Evolutionary conservation across 2,329 filamentous ascomycete species (phyloP).

Genomic region (Zymoseptoria passerinii): DNA sequence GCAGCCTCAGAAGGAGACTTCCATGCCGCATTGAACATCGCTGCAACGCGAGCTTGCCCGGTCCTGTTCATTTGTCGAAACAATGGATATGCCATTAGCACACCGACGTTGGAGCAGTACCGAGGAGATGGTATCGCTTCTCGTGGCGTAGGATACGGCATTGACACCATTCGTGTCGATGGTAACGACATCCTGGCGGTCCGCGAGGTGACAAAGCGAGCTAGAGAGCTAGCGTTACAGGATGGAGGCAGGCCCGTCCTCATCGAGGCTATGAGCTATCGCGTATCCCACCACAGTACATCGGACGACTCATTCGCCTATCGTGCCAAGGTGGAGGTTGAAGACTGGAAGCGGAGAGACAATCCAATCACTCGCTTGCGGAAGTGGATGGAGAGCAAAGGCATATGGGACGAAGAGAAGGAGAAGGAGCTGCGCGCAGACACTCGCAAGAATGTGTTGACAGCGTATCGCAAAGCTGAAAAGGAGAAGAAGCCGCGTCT

Average conservation of each 20-base stretch:
- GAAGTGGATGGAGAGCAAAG: constrained; percentile 81
- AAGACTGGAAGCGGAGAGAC: constrained; percentile 85
- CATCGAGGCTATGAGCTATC: constrained; percentile 94
- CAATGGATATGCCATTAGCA: constrained; percentile 87
- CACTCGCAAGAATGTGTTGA: constrained; percentile 66
- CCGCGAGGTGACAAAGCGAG: constrained; percentile 67
- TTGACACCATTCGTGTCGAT: constrained; percentile 83
- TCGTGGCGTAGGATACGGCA: constrained; percentile 82
- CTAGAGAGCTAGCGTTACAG: constrained; percentile 67
- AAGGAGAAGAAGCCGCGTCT: constrained; percentile 70
- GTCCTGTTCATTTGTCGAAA: constrained; percentile 87
- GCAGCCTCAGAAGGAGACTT: constrained; percentile 88
- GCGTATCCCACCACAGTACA: constrained; percentile 95
- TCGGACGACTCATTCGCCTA: constrained; percentile 97
- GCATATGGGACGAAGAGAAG: constrained; percentile 74
- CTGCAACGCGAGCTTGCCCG: constrained; percentile 78
- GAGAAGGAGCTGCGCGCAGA: constrained; percentile 64
- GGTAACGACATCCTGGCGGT: constrained; percentile 94
- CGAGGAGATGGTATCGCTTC: constrained; percentile 85
- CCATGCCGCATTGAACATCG: constrained; percentile 83
- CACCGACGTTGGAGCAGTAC: constrained; percentile 83
- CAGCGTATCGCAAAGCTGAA: constrained; percentile 77
- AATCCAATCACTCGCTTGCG: constrained; percentile 78
- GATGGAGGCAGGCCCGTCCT: constrained; percentile 76
- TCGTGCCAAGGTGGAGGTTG: constrained; percentile 82